Percentiles rank a stretch among this genome's conserved stretches.
phyloP scores from a whole-genome alignment of 768 basidiomycete species.

The Artomyces pyxidatus region DNA sequence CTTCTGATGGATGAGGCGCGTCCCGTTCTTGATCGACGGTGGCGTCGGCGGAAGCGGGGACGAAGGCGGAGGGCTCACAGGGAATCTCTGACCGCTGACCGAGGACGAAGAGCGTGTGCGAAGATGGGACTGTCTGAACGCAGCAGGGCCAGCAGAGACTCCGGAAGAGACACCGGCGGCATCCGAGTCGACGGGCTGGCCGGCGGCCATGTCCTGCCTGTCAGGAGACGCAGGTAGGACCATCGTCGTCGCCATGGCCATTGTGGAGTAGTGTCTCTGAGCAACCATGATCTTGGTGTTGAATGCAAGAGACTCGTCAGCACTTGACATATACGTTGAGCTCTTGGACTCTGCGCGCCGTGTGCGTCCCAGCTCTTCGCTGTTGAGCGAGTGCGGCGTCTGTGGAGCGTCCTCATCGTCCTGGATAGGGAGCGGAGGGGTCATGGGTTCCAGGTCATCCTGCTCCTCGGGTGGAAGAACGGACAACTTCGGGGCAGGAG shows the following conservation, averaged over 20 bases:
- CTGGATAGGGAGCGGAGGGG: constrained; percentile 56
- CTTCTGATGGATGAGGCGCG: constrained; percentile 47
- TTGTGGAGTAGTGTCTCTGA: constrained; percentile 62
- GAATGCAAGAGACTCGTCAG: constrained; percentile 42
- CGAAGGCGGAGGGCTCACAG: constrained; percentile 48
- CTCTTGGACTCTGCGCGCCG: constrained; percentile 42
- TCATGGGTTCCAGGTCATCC: constrained; percentile 30
- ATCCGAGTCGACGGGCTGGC: constrained; percentile 24
- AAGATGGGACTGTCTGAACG: constrained; percentile 33
- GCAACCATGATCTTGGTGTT: constrained; percentile 62
- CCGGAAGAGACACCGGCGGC: constrained; percentile 14
- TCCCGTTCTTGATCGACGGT: constrained; percentile 44
- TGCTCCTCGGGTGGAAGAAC: constrained; percentile 53
- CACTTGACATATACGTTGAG: constrained; percentile 45
- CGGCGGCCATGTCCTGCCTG: constrained; percentile 20
- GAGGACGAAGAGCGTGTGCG: constrained; percentile 57
- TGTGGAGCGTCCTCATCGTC: constrained; percentile 34
- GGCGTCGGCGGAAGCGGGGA: constrained; percentile 73
- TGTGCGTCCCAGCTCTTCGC: constrained; percentile 42
- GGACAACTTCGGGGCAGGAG: constrained; percentile 57
- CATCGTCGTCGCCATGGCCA: constrained; percentile 62
- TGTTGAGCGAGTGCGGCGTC: constrained; percentile 48
- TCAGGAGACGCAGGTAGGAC: constrained; percentile 44
- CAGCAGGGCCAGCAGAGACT: constrained; percentile 3
- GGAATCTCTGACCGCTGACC: constrained; percentile 32